Base-by-base conservation (phyloP, 192 early-diverging fungal genomes). In the Coemansia sp. region DNA sequence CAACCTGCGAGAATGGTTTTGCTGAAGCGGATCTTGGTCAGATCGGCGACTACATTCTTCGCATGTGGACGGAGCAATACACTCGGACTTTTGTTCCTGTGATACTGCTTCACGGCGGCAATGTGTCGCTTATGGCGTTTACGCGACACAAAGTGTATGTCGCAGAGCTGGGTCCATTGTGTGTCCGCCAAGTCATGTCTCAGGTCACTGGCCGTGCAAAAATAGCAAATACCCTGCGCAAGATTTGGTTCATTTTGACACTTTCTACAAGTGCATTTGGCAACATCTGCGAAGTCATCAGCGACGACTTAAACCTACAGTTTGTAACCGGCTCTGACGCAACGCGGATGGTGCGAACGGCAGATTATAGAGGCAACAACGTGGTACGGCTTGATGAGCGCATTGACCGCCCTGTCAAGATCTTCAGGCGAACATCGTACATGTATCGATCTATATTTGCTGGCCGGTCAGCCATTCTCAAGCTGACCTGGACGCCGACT, bases 11-110 rank as follows among this genome's bases (percentile, higher is more conserved):
- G 2, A 17, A n/a, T n/a, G 21, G 16, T 1, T 50, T 22, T 21
- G 6, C 17, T 1, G 7, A 50, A 7, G 48, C 12, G 6, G 7
- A 12, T 12, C 48, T 57, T 69, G 79, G 63, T 25, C 82, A 59
- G 55, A 27, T 79, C 53, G 76, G 51, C 25, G 51, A 69, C 43
- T 79, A 72, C 17, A 63, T 57, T 2, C 9, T 21, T 21, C 10
- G n/a, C 0, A 17, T 69, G 19, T 67, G 64, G 65, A 11, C 45
- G 45, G 17, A 11, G 10, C 72, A 74, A 48, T 61, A 59, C 0
- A 56, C 60, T 1, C 61, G 65, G 0, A 52, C 41, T 5, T 74
- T 61, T 59, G 65, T 53, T 0, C 65, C 65, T 0, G 37, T 68
- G 12, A 23, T 74, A 0, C 27, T 64, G 8, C 47, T 72, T 6